Conservation (phyloP, 2,329 filamentous ascomycete genomes). For the Aspergillus felis region DNA sequence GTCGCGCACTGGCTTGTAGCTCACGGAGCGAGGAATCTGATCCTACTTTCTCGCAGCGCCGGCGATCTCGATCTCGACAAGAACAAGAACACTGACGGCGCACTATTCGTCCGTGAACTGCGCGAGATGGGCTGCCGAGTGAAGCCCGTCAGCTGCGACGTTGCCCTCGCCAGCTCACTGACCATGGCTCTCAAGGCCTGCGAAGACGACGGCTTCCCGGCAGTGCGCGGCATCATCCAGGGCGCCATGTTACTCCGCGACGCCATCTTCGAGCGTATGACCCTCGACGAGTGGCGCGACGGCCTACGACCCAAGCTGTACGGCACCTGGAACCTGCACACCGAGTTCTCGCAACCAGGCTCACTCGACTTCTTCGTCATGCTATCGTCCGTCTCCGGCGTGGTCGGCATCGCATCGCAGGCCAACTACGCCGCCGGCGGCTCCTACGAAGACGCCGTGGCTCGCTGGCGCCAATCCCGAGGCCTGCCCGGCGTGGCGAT, state of each 20-base stretch:
- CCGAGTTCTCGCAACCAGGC: background rate
- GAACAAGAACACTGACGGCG: no score
- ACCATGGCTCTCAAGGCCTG: no score
- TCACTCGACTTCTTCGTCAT: constrained; percentile 47
- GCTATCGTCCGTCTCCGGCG: constrained; percentile 53
- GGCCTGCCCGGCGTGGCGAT: constrained; percentile 19
- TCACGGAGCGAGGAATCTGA: constrained; percentile 32
- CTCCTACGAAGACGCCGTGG: constrained; percentile 17
- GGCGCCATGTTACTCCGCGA: constrained; percentile 18
- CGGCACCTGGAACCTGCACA: constrained; percentile 15
- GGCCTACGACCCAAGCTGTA: constrained; percentile 10
- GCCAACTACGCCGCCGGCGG: constrained; percentile 58
- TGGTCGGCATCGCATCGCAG: constrained; percentile 57
- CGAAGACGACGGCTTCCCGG: background rate
- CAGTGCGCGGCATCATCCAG: constrained; percentile 13
- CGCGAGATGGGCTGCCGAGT: no score
- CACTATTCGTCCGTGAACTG: no score
- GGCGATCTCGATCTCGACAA: background rate
- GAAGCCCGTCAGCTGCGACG: background rate
- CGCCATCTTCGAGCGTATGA: constrained; percentile 13
- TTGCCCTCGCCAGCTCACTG: background rate
- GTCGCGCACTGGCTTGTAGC: constrained; percentile 30
- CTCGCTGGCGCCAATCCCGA: constrained; percentile 17
- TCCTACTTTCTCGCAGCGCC: constrained; percentile 33
- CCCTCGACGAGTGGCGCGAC: constrained; percentile 2